Percentiles rank a stretch among this genome's conserved stretches.
Conservation (phyloP, 805 yeast genomes). For the Metschnikowia baotianmanensis region DNA sequence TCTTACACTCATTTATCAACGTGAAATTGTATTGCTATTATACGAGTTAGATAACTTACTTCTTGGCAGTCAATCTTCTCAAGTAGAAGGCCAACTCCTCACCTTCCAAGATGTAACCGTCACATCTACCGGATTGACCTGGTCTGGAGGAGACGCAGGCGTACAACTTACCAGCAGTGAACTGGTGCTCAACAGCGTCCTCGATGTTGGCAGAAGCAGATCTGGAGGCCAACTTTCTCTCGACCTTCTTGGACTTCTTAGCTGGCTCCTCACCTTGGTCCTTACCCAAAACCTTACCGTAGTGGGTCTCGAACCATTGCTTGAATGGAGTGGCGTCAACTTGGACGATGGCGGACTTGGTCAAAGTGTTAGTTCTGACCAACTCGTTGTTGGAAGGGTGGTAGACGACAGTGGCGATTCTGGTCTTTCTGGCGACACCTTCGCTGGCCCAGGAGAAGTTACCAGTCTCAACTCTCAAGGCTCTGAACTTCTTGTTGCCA, state of each 20-base stretch:
- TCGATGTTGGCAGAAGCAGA: constrained; percentile 81
- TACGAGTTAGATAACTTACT: constrained; percentile 50
- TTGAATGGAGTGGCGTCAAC: constrained; percentile 99
- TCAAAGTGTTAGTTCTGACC: constrained; percentile 99
- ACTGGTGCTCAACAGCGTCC: constrained; percentile 90
- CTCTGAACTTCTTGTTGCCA: constrained; percentile 99
- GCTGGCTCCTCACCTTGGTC: constrained; percentile 49
- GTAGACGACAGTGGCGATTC: constrained; percentile 96
- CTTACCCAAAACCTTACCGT: constrained; percentile 93
- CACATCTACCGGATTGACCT: constrained; percentile 99
- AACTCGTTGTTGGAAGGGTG: constrained; percentile 99
- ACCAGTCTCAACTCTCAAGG: constrained; percentile 97
- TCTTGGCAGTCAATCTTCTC: constrained; percentile 99
- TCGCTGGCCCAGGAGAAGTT: constrained; percentile 99
- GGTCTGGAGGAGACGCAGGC: constrained; percentile 99
- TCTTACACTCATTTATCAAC: too few species aligned
- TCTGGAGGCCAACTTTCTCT: constrained; percentile 94
- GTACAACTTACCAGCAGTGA: constrained; percentile 98
- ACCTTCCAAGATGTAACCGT: constrained; percentile 99
- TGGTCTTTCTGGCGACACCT: constrained; percentile 98
- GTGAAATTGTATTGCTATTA: constrained; percentile 18
- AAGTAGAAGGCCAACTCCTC: constrained; percentile 99
- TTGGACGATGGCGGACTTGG: constrained; percentile 98
- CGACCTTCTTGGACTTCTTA: constrained; percentile 72
- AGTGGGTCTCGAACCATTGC: constrained; percentile 98